A percentile compares a stretch with the other conserved stretches of the same genome.
phyloP scores from a whole-genome alignment of 139 green algal species.

The Volvox reticuliferus region DNA sequence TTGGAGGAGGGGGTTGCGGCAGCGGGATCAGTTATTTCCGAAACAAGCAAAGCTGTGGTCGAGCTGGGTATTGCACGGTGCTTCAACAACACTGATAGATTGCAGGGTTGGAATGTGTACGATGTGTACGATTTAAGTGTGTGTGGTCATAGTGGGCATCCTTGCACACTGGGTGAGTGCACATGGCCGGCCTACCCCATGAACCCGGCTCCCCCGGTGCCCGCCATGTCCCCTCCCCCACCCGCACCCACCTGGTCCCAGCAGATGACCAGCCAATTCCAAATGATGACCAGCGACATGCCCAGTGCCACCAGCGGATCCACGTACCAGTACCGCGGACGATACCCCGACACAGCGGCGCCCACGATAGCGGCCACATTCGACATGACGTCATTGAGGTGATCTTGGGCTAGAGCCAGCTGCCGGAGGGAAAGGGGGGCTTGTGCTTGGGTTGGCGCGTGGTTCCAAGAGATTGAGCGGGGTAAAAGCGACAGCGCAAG shows the following conservation, averaged over 20 bases:
- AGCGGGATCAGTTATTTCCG: too few relatives aligned
- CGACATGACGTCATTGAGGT: conserved; percentile 81
- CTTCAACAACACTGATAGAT: too few relatives aligned
- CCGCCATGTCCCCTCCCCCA: background rate
- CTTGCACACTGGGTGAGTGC: too few relatives aligned
- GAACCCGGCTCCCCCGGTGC: background rate
- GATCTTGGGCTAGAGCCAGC: conserved; percentile 64
- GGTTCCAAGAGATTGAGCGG: too few relatives aligned
- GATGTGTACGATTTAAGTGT: too few relatives aligned
- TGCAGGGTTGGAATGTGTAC: too few relatives aligned
- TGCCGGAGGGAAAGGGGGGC: background rate
- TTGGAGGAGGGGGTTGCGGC: too few relatives aligned
- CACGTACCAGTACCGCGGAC: conserved; percentile 63
- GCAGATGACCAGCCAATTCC: conserved; percentile 75
- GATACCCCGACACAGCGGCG: conserved; percentile 47
- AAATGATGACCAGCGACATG: conserved; percentile 81
- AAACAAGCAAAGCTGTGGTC: too few relatives aligned
- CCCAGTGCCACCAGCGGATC: conserved; percentile 75
- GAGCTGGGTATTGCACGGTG: too few relatives aligned
- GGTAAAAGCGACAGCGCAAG: too few relatives aligned
- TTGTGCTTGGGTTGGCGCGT: too few relatives aligned
- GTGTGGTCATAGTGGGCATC: background rate
- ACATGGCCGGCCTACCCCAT: too few relatives aligned
- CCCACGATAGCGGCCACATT: conserved; percentile 70
- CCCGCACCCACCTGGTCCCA: conserved; percentile 68